A percentile compares a stretch with the other conserved stretches of the same genome.
Conservation (phyloP, 257 asterid species). For the Solanum chiquidenum region DNA sequence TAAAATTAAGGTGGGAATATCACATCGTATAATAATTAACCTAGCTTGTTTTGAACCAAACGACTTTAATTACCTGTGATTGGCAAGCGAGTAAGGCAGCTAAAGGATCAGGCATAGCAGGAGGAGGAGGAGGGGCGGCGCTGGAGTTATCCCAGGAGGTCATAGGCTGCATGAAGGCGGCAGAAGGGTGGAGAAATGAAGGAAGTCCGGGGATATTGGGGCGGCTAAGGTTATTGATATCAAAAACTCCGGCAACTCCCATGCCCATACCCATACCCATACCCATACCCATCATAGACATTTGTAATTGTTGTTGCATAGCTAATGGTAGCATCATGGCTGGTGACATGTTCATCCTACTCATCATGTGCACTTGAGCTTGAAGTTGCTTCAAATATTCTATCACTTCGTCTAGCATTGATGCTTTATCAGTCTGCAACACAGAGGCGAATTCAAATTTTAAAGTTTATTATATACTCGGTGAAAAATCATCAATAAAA, state of each 20-base stretch:
- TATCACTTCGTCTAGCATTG: conserved; percentile 79
- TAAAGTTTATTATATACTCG: background rate
- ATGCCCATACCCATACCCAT: conserved; percentile 42
- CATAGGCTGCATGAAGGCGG: conserved; percentile 31
- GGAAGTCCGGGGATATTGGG: conserved; percentile 25
- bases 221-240: conserved; percentile 33
- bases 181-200: conserved; percentile 5
- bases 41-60: background rate
- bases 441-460: background rate
- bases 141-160: conserved; percentile 49
- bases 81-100: conserved; percentile 49
- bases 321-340: conserved; percentile 56
- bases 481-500: background rate
- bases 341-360: conserved; percentile 58
- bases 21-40: background rate
- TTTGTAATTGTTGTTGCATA: conserved; percentile 74
- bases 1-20: too few species aligned
- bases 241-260: conserved; percentile 47
- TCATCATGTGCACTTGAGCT: conserved; percentile 62
- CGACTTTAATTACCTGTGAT: conserved; percentile 31
- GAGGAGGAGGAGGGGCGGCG: conserved; percentile 3
- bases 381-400: conserved; percentile 63
- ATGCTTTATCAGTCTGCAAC: conserved; percentile 75
- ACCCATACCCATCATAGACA: conserved; percentile 65
- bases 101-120: conserved; percentile 31